Evolutionary conservation across 345 rosid genomes (phyloP), one percentile per base, ranked within the genome.

Genomic region (Aegle marmelos): DNA sequence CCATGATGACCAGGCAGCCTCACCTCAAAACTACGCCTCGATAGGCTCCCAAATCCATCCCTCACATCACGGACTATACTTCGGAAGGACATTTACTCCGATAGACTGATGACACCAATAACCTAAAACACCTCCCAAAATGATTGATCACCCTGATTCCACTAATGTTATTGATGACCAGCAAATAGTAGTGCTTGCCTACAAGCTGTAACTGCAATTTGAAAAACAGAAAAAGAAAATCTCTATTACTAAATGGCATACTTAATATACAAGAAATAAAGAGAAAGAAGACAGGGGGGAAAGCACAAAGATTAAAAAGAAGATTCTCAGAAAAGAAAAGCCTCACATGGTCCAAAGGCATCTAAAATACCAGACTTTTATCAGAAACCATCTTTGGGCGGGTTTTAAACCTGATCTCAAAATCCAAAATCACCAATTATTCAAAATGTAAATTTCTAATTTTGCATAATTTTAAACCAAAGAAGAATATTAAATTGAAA

Each of bases 1-100:
- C 68, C 82, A 76, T 84, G 87, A 76, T 84, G 86, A 24, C 90
- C 92, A 24, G 91, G 82, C 78, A 95, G 66, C 89, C 96, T 89
- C 84, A 93, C 88, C 73, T 93, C 98, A 70, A 95, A 93, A 79
- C 98, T 90, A 77, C 97, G 88, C 79, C 96, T 86, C 0, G 99
- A 95, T 69, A 95, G 83, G 79, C 98, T 95, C 84, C 98, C 98
- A 66, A 95, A 83, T 70, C 97, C 92, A 86, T 92, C 99, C 83
- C 94, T 94, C 76, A 95, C 84, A 73, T 95, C 99, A 53, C 94
- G 95, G 68, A 93, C 95, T 79, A 95, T 93, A 83, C 97, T 88
- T 2, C 97, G 90, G 81, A 95, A 92, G 5, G 99, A 95, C 99
- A 95, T 95, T 80, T 82, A 82, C 74, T 68, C 80, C 59, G 60